Evolutionary conservation across 179 eudicot species (phyloP).

Genomic region (Sideroxylon spinosum): DNA sequence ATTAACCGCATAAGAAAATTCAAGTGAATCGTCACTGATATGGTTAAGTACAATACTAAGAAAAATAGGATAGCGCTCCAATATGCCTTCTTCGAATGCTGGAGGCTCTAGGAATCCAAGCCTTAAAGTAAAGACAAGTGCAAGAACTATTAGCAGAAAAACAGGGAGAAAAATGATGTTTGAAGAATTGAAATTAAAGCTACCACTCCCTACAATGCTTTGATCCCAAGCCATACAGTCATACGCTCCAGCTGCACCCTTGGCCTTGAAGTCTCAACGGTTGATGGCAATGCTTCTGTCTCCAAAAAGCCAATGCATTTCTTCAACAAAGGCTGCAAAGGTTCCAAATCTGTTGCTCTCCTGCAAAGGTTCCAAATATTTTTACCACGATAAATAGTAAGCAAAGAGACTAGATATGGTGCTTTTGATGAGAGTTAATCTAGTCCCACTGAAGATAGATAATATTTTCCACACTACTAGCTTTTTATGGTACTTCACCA

Average conservation of each 20-base stretch:
- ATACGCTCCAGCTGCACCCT: slow-evolving; percentile 72
- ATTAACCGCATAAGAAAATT: slow-evolving; percentile 92
- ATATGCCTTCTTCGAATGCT: slow-evolving; percentile 95
- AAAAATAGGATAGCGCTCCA: slow-evolving; percentile 87
- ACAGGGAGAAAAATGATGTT: slow-evolving; percentile 3
- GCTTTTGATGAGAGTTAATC: too few relatives aligned
- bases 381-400: too few relatives aligned
- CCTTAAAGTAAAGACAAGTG: slow-evolving; percentile 41
- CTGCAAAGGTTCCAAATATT: slow-evolving; percentile 27
- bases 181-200: slow-evolving; percentile 18
- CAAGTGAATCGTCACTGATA: slow-evolving; percentile 90
- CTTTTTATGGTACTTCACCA: too few relatives aligned
- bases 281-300: slow-evolving; percentile 46
- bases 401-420: too few relatives aligned
- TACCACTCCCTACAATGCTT: slow-evolving; percentile 69
- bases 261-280: slow-evolving; percentile 58
- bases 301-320: slow-evolving; percentile 76
- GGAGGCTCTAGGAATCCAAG: slow-evolving; percentile 91
- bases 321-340: slow-evolving; percentile 82
- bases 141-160: slow-evolving; percentile 23
- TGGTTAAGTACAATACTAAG: slow-evolving; percentile 91
- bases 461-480: too few relatives aligned
- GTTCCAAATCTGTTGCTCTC: slow-evolving; percentile 69
- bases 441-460: too few relatives aligned
- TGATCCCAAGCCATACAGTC: slow-evolving; percentile 93